phyloP scores from a whole-genome alignment of 768 basidiomycete genomes.

The Xerocomellus dryophilus region DNA sequence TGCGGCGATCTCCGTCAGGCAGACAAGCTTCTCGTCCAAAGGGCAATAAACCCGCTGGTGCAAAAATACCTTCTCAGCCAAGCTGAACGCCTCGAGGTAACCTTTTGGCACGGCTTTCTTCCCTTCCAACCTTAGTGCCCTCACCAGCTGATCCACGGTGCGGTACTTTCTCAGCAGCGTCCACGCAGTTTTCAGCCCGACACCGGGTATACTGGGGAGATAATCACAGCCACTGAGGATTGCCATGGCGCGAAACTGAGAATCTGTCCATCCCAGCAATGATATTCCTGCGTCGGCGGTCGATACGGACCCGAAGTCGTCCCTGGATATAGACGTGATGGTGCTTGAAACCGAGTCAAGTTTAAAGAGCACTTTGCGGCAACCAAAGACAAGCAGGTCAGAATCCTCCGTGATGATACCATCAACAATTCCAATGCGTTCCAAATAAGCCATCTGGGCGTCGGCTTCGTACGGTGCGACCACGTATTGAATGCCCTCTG shows the following conservation, averaged over 20 bases:
- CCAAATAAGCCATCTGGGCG: slow-evolving; percentile 92
- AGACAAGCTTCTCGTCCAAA: slow-evolving; percentile 55
- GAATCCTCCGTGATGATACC: slow-evolving; percentile 98
- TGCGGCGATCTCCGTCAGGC: slow-evolving; percentile 59
- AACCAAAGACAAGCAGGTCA: slow-evolving; percentile 97
- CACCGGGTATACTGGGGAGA: slow-evolving; percentile 82
- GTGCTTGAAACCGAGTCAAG: slow-evolving; percentile 67
- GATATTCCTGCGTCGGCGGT: slow-evolving; percentile 58
- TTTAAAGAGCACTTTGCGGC: slow-evolving; percentile 89
- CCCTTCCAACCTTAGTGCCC: slow-evolving; percentile 74
- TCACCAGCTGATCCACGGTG: slow-evolving; percentile 80
- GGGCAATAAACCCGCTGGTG: slow-evolving; percentile 94
- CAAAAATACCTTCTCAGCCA: slow-evolving; percentile 89
- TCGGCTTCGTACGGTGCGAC: slow-evolving; percentile 99
- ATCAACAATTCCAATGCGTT: slow-evolving; percentile 75
- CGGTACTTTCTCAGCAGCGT: slow-evolving; percentile 77
- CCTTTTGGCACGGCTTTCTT: slow-evolving; percentile 74
- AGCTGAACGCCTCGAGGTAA: slow-evolving; percentile 70
- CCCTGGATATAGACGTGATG: slow-evolving; percentile 63
- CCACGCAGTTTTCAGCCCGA: slow-evolving; percentile 94
- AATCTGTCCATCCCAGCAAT: slow-evolving; percentile 84
- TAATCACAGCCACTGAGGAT: slow-evolving; percentile 94
- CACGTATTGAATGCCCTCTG: slow-evolving; percentile 77
- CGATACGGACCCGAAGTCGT: slow-evolving; percentile 62
- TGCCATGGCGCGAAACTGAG: slow-evolving; percentile 89